phyloP scores from a whole-genome alignment of 805 yeast genomes.

The Metschnikowia borealis region DNA sequence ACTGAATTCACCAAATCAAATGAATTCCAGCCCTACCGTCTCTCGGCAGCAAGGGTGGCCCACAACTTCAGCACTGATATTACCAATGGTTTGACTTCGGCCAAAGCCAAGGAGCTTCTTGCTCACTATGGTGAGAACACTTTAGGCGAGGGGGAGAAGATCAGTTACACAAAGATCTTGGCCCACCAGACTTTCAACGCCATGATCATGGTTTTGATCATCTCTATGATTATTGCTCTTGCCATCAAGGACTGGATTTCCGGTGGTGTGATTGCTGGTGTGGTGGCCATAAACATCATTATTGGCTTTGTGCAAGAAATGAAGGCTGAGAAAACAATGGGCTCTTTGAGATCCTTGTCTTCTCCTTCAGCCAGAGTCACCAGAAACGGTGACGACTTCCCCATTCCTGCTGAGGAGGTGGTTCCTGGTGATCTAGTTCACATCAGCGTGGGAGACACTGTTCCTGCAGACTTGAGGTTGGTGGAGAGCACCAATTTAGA shows the following conservation, averaged over 20 bases:
- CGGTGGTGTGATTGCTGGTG: slow-evolving; percentile 75
- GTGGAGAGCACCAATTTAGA: slow-evolving; percentile 59
- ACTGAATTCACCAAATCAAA: slow-evolving; percentile 10
- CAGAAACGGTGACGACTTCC: slow-evolving; percentile 52
- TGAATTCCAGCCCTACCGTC: slow-evolving; percentile 25
- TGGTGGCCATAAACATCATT: slow-evolving; percentile 56
- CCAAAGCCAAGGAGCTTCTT: slow-evolving; percentile 17
- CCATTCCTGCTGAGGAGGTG: slow-evolving; percentile 58
- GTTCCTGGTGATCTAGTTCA: slow-evolving; percentile 72
- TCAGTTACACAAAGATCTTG: slow-evolving; percentile 51
- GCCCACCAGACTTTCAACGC: slow-evolving; percentile 72
- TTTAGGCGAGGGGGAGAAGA: slow-evolving; percentile 55
- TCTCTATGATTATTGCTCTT: slow-evolving; percentile 65
- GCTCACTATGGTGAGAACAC: slow-evolving; percentile 52
- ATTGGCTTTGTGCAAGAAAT: slow-evolving; percentile 71
- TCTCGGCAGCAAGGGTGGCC: slow-evolving; percentile 35
- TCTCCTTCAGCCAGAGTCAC: slow-evolving; percentile 69
- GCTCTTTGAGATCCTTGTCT: slow-evolving; percentile 59
- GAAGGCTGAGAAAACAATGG: slow-evolving; percentile 78
- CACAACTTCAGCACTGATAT: slow-evolving; percentile 38
- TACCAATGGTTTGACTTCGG: slow-evolving; percentile 45
- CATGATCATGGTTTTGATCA: slow-evolving; percentile 68
- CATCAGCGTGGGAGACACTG: slow-evolving; percentile 66
- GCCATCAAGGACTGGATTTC: slow-evolving; percentile 77
- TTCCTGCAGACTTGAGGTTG: slow-evolving; percentile 70